phyloP scores from a whole-genome alignment of 306 rosid species.

The Vachellia collinsii region DNA sequence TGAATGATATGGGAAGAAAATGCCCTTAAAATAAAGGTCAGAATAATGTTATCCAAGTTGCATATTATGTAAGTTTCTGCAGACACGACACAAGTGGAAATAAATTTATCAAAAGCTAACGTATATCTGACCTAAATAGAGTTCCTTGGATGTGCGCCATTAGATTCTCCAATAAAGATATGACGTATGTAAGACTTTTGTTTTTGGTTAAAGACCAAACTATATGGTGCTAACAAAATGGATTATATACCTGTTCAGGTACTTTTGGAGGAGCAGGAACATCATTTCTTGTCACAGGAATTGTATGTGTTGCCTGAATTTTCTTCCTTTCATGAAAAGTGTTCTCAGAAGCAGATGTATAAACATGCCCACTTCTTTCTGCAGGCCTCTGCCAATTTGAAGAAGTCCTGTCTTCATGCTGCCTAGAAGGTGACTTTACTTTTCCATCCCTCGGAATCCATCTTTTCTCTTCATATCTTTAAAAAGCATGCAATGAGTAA shows the following conservation, averaged over 20 bases:
- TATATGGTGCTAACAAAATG: not conserved
- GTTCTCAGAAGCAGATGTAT: slow-evolving; percentile 59
- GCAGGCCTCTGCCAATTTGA: slow-evolving; percentile 69
- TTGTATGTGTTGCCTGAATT: slow-evolving; percentile 50
- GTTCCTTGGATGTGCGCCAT: not conserved
- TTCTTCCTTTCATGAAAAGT: slow-evolving; percentile 67
- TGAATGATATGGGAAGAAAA: not conserved
- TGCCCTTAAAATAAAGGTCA: not conserved
- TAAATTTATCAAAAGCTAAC: slow-evolving; percentile 14
- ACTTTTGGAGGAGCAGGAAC: slow-evolving; percentile 73
- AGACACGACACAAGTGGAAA: not conserved
- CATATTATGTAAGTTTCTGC: slow-evolving; percentile 14
- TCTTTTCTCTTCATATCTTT: slow-evolving; percentile 96
- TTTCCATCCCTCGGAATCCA: slow-evolving; percentile 85
- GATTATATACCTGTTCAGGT: slow-evolving; percentile 66
- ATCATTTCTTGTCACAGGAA: slow-evolving; percentile 56
- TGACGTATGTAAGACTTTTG: not conserved
- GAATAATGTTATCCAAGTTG: slow-evolving; percentile 9
- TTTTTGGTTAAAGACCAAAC: not conserved
- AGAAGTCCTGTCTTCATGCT: slow-evolving; percentile 67
- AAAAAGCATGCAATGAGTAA: slow-evolving; percentile 32
- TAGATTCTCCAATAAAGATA: not conserved
- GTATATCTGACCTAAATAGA: not conserved
- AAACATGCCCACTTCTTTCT: slow-evolving; percentile 69
- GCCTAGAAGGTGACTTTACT: slow-evolving; percentile 66